Percentiles rank a stretch among this genome's conserved stretches.
Evolutionary conservation across 345 rosid genomes (phyloP).

Genomic region (Sapria himalayana): DNA sequence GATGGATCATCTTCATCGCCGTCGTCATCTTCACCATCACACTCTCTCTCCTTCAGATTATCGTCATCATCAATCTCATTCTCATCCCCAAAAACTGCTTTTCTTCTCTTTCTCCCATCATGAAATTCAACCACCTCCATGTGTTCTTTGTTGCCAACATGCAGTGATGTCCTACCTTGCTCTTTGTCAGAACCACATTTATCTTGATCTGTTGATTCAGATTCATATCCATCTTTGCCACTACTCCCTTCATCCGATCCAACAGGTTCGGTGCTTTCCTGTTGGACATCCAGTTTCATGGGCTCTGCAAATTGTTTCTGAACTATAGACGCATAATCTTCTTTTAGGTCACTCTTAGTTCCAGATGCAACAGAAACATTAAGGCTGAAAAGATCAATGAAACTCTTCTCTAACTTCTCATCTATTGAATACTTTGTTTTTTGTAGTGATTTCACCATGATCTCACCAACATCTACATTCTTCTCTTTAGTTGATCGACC

Average conservation of each 20-base stretch:
- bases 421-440: slow-evolving; percentile 65
- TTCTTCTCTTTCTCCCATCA: slow-evolving; percentile 67
- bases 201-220: slow-evolving; percentile 23
- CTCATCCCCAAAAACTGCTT: slow-evolving; percentile 47
- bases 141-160: slow-evolving; percentile 6
- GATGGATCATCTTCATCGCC: no score
- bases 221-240: slow-evolving; percentile 18
- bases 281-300: slow-evolving; percentile 12
- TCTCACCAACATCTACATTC: slow-evolving; percentile 62
- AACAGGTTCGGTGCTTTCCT: slow-evolving; percentile 15
- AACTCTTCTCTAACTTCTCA: slow-evolving; percentile 64
- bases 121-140: slow-evolving; percentile 33
- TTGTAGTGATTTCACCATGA: slow-evolving; percentile 64
- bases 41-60: slow-evolving; percentile 11
- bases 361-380: slow-evolving; percentile 16
- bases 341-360: slow-evolving; percentile 14
- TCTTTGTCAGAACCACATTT: slow-evolving; percentile 18
- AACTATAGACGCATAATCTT: slow-evolving; percentile 9
- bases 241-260: slow-evolving; percentile 14
- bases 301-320: slow-evolving; percentile 20
- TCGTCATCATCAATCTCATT: slow-evolving; percentile 21
- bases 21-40: background rate
- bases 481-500: slow-evolving; percentile 38
- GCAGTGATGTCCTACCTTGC: slow-evolving; percentile 10
- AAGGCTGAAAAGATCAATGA: slow-evolving; percentile 44